Base-by-base conservation (phyloP, 192 early-diverging fungal genomes). In the Backusella macrospora region DNA sequence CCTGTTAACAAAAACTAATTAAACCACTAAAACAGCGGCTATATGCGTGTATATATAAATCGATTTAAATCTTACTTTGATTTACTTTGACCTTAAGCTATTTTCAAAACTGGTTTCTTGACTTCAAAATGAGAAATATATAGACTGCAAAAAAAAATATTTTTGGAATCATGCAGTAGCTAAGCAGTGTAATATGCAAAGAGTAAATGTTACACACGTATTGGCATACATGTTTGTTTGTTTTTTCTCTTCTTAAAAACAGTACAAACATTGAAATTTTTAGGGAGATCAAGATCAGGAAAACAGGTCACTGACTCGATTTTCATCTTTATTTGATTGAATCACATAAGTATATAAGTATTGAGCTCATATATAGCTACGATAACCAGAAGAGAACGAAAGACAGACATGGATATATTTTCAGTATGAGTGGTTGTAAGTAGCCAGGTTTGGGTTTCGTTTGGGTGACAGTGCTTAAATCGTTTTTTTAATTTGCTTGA, bases 401-500 rank as follows among this genome's bases (percentile, higher is more conserved):
- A 23, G 16, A 18, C n/a, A 18, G 21, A n/a, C 3, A 18, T 23
- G n/a, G 8, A 16, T 18, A 7, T 52, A 18, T 52, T 18, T 52
- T 52, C 14, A 52, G n/a, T 21, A 52, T 34, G 29, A 34, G 2
- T 34, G 21, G 49, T 21, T 9, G 3, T n/a, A 52, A 21, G 16
- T 21, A 21, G 21, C 49, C 18, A 23, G 21, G 49, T 9, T n/a
- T 52, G 49, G 49, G 9, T 52, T 52, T 8, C 21, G 49, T 52
- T 52, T 52, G 49, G 49, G 49, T 52, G 49, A n/a, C 49, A 21
- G 49, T 52, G 49, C 16, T 52, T 52, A 49, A 47, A 47, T 34
- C 46, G n/a, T n/a, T n/a, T n/a, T 48, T 52, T 52, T 52, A 52
- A 52, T 52, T 52, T 18, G 18, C 7, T 52, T 52, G 18, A 52